Evolutionary conservation across 2,329 filamentous ascomycete genomes (phyloP), one percentile per base, ranked within the genome.

Genomic region (Neurospora sp.): DNA sequence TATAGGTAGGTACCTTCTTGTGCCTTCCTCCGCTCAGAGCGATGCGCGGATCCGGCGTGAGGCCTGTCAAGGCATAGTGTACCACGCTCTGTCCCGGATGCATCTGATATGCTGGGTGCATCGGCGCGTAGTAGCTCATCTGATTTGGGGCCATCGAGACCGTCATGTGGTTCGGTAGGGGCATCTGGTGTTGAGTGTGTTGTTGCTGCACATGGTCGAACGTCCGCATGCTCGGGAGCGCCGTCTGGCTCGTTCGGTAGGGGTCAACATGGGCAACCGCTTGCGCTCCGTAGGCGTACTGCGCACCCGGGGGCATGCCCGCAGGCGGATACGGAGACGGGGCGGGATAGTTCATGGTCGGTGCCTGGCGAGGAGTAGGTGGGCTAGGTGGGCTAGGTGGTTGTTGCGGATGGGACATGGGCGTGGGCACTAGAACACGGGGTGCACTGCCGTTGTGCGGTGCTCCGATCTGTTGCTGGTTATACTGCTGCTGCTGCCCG

Each of bases 1-100:
- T 69, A 65, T 43, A 77, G 80, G 69, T 82, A 87, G 80, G 69
- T 82, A 87, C 86, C 85, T 88, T 88, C 75, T 88, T 88, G 52
- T 86, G 84, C 23, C 85, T 83, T 68, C 83, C 82, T 66, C 82
- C 80, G 57, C 82, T 81, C 66, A 85, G 72, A 66, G 85, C 77
- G 68, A 80, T 79, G 66, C 84, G 81, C 40, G 84, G 83, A 69
- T 86, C 85, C 67, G 82, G 72, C 52, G 75, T 70, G 68, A 76
- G 68, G 67, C 75, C 82, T 8, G 81, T 79, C 39, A 86, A 74
- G 40, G 82, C 78, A 74, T 85, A 85, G 70, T 84, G 80, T 72
- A 80, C 78, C 74, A 82, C 71, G 81, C 77, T 74, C 46, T 73
- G 73, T 37, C 84, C 82, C 11, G 81, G 77, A 36, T 81, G 79